Evolutionary conservation across 2,329 filamentous ascomycete genomes (phyloP), one percentile per base, ranked within the genome.

Genomic region (Dactylonectria macrodidyma): DNA sequence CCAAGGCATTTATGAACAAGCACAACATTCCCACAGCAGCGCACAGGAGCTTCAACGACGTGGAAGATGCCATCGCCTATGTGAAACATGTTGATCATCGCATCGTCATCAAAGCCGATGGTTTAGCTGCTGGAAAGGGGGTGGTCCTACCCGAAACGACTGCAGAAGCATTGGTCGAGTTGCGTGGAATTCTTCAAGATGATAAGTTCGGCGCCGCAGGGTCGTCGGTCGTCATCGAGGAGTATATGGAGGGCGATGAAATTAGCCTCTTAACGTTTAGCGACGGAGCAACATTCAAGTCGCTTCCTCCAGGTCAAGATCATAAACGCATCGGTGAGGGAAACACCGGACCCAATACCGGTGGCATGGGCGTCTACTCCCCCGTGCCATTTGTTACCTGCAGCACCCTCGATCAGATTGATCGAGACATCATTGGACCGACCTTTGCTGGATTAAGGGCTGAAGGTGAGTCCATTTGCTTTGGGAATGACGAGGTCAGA

Each of bases 1-100:
- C 91, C 46, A 95, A 95, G 77, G 90, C 93, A 76, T 95, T 95
- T 76, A 95, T 95, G 93, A 87, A 89, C 75, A 86, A 87, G 51
- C 86, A 93, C 78, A 85, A 84, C 67, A 95, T 95, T 70, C 92
- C 92, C 19, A 95, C 93, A 0, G 93, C 93, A 11, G 85, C 85
- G 41, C 94, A 93, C 78, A 84, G 86, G 73, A 94, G 91, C 79
- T 95, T 95, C 78, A 85, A 83, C 71, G 81, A 87, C 61, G 90
- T 90, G 77, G 85, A 89, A 59, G 78, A 84, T 3, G 91, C 91
- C 1, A 82, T 81, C 58, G 78, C 86, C 70, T 93, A 95, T 75
- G 82, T 95, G 12, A 87, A 92, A 63, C 82, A 78, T 6, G 82
- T 90, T 22, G 76, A 84, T 38, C 85, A 91, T 75, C 81, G 86